phyloP scores from a whole-genome alignment of 1,284 basidiomycete species.

The Trichosporon asahii region DNA sequence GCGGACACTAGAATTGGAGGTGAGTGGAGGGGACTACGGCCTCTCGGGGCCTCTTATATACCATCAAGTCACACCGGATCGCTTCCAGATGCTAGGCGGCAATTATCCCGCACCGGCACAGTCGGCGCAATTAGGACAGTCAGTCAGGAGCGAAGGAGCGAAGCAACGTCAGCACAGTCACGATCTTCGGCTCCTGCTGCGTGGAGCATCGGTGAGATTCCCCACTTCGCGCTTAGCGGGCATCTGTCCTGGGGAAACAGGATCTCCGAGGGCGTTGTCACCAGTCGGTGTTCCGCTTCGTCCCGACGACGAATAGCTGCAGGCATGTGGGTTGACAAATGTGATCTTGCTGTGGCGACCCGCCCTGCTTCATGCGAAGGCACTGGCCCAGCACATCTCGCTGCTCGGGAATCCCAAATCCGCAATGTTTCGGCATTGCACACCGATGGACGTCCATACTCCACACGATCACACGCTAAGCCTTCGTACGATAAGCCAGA shows the following conservation, averaged over 20 bases:
- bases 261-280: background rate
- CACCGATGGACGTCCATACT: background rate
- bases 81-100: background rate
- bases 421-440: background rate
- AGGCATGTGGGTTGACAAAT: no score
- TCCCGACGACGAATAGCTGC: background rate
- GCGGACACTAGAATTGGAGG: background rate
- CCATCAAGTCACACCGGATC: background rate
- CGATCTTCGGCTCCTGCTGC: background rate
- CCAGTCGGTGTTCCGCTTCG: background rate
- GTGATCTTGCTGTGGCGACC: no score
- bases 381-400: background rate
- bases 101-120: background rate
- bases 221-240: background rate
- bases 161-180: background rate
- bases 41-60: conserved; percentile 3
- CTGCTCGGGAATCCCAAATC: background rate
- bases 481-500: background rate
- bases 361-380: background rate
- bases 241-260: background rate
- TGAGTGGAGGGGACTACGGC: background rate
- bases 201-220: background rate
- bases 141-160: background rate
- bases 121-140: background rate
- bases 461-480: background rate